Base-by-base conservation (phyloP, 164 flowering plant genomes). In the Sextonia rubra region DNA sequence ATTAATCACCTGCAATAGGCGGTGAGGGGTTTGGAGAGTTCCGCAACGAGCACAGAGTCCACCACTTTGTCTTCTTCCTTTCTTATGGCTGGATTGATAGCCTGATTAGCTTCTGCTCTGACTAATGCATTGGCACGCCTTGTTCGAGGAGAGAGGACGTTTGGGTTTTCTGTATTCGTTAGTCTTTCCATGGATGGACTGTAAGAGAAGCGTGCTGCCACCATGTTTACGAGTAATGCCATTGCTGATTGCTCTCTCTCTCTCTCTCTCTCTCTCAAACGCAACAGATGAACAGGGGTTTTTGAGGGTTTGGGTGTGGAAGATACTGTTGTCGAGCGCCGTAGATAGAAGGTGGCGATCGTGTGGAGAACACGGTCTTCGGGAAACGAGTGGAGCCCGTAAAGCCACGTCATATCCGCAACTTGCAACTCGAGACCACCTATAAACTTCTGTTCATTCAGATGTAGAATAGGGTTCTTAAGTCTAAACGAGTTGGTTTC, bases 1-100 rank as follows among this genome's bases (percentile, higher is more conserved):
- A n/a, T n/a, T n/a, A 61, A 61, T 61, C 61, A 91, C 97, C 97
- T 89, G 93, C 98, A 94, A 71, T 92, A 92, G 69, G 97, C 85
- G 58, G 98, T 94, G 81, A 94, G 85, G 65, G 94, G 91, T 80
- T 94, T 92, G 55, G 93, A 69, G 74, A 94, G 93, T 68, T 92
- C 95, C 12, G 91, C 67, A 66, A 90, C 88, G 24, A 78, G 72
- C 25, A 94, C 97, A 47, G 98, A 73, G 77, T 94, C 98, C 25
- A 94, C 97, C 11, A 91, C 97, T 76, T 92, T 91, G 18, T 78
- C 87, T 75, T 94, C 97, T 1, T 48, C 58, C 82, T 92, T 94
- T 81, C 97, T 85, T 18, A 94, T 87, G 22, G 80, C 92, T 1
- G 92, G 90, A 78, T 94, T 94, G 58, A 93, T 88, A 0, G 80